Percentiles rank a stretch among this genome's conserved stretches.
Conservation (phyloP, 108 stramenopile genomes). For the Cyclotella choctawhatcheeana region DNA sequence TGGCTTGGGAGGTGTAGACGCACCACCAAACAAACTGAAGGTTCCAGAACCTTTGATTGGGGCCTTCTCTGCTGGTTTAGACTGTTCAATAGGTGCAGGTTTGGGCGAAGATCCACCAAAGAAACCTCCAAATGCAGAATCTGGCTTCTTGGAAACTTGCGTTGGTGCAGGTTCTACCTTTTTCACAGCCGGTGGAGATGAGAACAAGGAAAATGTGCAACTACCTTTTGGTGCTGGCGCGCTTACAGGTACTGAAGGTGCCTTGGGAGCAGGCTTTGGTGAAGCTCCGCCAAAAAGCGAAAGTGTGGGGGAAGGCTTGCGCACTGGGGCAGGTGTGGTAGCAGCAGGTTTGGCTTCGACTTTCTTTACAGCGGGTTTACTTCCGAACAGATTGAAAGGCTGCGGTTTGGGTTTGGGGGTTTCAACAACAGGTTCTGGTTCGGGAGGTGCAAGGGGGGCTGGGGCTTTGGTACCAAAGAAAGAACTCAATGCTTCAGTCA, state of each 20-base stretch:
- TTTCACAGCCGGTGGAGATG: conserved; percentile 19
- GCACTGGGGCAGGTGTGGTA: conserved; percentile 32
- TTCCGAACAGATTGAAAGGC: conserved; percentile 45
- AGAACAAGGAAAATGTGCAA: conserved; percentile 39
- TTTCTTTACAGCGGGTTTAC: conserved; percentile 21
- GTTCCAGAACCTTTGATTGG: conserved; percentile 45
- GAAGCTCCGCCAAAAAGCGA: conserved; percentile 24
- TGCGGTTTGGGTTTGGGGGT: conserved; percentile 16
- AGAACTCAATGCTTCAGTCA: conserved; percentile 55
- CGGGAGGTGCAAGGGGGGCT: conserved; percentile 38
- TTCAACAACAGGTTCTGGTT: conserved; percentile 32
- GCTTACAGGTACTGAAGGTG: conserved; percentile 29
- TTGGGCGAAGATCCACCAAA: conserved; percentile 27
- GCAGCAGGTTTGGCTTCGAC: conserved; percentile 18
- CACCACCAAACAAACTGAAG: conserved; percentile 54
- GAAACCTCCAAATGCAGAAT: conserved; percentile 34
- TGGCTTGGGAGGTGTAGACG: conserved; percentile 24
- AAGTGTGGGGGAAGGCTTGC: conserved; percentile 50
- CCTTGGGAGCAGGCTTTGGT: conserved; percentile 37
- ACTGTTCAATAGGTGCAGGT: conserved; percentile 40
- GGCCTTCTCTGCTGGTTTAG: conserved; percentile 28
- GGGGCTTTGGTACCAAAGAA: conserved; percentile 44
- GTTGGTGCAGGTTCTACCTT: conserved; percentile 10
- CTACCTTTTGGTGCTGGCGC: conserved; percentile 29
- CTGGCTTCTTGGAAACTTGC: conserved; percentile 15